phyloP scores from a whole-genome alignment of 805 yeast species.

The Candida yuanshanica region DNA sequence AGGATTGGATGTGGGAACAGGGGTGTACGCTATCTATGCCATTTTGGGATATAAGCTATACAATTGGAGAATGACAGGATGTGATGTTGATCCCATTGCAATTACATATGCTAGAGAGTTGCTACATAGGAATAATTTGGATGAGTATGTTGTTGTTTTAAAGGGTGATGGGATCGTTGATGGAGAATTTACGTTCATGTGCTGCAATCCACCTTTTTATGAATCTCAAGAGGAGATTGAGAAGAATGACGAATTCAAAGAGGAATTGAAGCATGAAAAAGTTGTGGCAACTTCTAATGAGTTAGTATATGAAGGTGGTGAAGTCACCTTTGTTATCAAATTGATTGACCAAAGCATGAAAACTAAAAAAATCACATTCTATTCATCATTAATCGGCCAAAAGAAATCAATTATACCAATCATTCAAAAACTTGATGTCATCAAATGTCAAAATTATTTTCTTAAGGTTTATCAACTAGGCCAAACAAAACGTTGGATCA shows the following conservation, averaged over 20 bases:
- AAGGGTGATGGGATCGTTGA: conserved; percentile 12
- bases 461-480: conserved; percentile 19
- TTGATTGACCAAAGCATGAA: conserved; percentile 30
- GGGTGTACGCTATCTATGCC: conserved; percentile 43
- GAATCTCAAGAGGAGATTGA: conserved; percentile 29
- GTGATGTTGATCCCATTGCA: conserved; percentile 36
- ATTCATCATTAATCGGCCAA: conserved; percentile 34
- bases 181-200: conserved; percentile 24
- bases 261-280: conserved; percentile 11
- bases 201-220: conserved; percentile 55
- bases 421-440: conserved; percentile 1
- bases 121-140: conserved; percentile 25
- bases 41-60: conserved; percentile 28
- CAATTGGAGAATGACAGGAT: conserved; percentile 30
- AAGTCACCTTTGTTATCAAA: conserved; percentile 30
- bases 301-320: conserved; percentile 42
- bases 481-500: conserved; percentile 20
- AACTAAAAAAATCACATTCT: conserved; percentile 28
- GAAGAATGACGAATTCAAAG: conserved; percentile 21
- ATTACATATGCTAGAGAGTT: conserved; percentile 25
- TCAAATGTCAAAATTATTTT: conserved; percentile 10
- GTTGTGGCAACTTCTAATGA: conserved; percentile 33
- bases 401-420: conserved; percentile 12
- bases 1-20: conserved; percentile 46
- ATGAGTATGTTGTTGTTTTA: conserved; percentile 7